These are phyloP conservation scores for Blastomyces silverae DNA, from an alignment of 2,329 filamentous ascomycete genomes.

Conservation along the genomic window DNA sequence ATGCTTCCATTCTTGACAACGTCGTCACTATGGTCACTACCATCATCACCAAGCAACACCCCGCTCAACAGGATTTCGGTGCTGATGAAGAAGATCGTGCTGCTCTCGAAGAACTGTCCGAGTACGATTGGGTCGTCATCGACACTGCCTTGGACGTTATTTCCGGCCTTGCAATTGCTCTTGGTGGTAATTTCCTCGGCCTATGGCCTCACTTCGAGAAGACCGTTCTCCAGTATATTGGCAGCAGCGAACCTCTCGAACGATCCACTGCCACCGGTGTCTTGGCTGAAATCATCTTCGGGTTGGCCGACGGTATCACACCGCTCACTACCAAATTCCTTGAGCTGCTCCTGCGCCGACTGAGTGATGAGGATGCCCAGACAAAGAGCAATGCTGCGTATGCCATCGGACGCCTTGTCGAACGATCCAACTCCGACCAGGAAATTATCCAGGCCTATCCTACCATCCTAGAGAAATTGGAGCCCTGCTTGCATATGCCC, in stretches of 20 bases:
- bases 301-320: constrained; percentile 74
- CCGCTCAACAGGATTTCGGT: constrained; percentile 84
- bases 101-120: constrained; percentile 71
- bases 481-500: constrained; percentile 70
- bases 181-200: constrained; percentile 74
- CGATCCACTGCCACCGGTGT: constrained; percentile 85
- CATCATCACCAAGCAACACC: constrained; percentile 83
- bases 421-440: constrained; percentile 67
- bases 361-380: constrained; percentile 82
- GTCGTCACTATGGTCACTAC: constrained; percentile 67
- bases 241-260: constrained; percentile 78
- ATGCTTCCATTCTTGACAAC: constrained; percentile 66
- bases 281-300: constrained; percentile 81
- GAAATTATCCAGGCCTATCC: constrained; percentile 69
- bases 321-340: constrained; percentile 71
- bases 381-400: constrained; percentile 95
- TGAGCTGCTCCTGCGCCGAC: constrained; percentile 74
- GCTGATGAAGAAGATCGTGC: constrained; percentile 70
- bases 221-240: constrained; percentile 78
- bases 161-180: constrained; percentile 71
- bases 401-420: constrained; percentile 75
- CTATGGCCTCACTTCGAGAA: constrained; percentile 96
- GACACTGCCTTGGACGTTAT: constrained; percentile 91
- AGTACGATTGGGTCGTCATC: constrained; percentile 96
- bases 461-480: constrained; percentile 74